Base-by-base conservation (phyloP, 352 stramenopile species). In the Globisporangium radiosum region DNA sequence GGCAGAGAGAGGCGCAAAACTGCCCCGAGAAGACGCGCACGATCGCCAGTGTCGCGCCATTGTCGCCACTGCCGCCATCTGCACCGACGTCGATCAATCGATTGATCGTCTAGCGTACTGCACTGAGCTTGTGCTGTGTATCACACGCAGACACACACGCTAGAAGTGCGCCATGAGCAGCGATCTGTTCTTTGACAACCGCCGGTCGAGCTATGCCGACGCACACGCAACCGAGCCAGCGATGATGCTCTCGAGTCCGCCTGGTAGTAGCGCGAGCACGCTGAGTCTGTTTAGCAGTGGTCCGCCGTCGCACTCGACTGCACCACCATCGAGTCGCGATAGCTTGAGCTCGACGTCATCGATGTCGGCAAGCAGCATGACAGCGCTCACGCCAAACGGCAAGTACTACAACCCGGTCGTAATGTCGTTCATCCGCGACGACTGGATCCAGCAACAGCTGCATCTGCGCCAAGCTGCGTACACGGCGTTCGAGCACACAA, bases 361-460 rank as follows among this genome's bases (percentile, higher is more conserved):
- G 13, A 13, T 33, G 6, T 40, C 54, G 13, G 42, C n/a, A 7
- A 33, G n/a, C 17, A 10, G 15, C 36, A 39, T 60, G 44, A 54
- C 55, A 5, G 55, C 55, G n/a, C 55, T 60, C 45, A 60, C 55
- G 9, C 55, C 56, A n/a, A 83, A 89, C 63, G 75, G 70, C 47
- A 78, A 78, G 45, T 91, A 82, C 67, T 92, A 88, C 69, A 91
- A 92, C 63, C 83, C 83, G 0, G 78, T 88, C 5, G 83, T 95
- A 47, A 87, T 92, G 77, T 78, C 73, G 9, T 88, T 90, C 54
- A 94, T 94, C 48, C 78, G 86, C 43, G 85, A 95, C 61, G 83
- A 95, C 65, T 95, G 86, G 85, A 88, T 95, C 60, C 74, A 90
- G 56, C 78, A 94, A 60, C 78, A 94, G 56, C 55, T 95, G 33